Conservation (phyloP, 2,329 filamentous ascomycete genomes). For the Xylaria sp. region DNA sequence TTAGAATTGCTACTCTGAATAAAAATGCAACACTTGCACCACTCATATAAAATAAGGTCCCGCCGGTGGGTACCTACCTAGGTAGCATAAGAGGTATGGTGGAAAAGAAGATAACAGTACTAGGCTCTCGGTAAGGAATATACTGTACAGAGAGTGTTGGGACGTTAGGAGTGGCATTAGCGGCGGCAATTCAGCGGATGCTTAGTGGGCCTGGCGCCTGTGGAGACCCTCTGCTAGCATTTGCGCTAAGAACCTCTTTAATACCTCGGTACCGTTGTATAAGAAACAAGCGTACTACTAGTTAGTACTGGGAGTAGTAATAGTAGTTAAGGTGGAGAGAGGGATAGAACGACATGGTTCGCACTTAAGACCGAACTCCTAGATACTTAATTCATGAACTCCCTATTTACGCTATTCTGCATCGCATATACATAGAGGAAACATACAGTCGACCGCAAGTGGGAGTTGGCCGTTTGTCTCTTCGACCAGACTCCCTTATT, state of each 20-base stretch:
- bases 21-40: too few species aligned
- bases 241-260: not conserved
- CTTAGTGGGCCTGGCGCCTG: constrained; percentile 19
- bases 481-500: not conserved
- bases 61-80: too few species aligned
- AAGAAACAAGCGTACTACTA: too few species aligned
- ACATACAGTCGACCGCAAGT: not conserved
- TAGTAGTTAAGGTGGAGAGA: too few species aligned
- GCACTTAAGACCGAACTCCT: too few species aligned
- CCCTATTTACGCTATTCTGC: too few species aligned
- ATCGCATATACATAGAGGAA: not conserved
- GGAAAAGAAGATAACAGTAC: not conserved
- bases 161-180: constrained; percentile 33
- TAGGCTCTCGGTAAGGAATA: not conserved
- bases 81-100: too few species aligned
- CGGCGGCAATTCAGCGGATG: constrained; percentile 32
- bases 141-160: not conserved
- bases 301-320: too few species aligned
- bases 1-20: too few species aligned
- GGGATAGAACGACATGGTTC: too few species aligned
- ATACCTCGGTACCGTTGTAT: not conserved
- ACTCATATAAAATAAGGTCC: too few species aligned
- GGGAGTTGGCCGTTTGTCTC: not conserved
- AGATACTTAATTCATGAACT: not conserved
- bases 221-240: constrained; percentile 8